Percentiles rank a stretch among this genome's conserved stretches.
These are phyloP conservation scores for Purpureocillium takamizusanense DNA, from an alignment of 2,329 filamentous ascomycete genomes.

Conservation along the genomic window DNA sequence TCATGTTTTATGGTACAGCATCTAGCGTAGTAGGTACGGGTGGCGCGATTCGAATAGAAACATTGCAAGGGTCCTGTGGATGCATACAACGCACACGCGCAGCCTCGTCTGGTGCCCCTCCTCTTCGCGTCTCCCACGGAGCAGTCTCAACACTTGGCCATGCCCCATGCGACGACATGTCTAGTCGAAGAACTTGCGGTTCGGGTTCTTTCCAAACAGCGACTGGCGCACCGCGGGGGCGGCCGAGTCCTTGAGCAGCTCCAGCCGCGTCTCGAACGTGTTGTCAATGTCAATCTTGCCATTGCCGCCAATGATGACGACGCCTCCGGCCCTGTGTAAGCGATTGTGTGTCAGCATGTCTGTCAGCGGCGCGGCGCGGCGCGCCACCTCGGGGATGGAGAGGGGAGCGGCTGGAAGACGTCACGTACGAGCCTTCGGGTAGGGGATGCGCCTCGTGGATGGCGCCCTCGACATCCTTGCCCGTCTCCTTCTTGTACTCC, in stretches of 20 bases:
- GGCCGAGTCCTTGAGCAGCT: slow-evolving; percentile 73
- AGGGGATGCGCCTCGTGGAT: slow-evolving; percentile 74
- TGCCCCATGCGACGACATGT: slow-evolving; percentile 2
- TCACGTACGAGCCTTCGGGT: slow-evolving; percentile 70
- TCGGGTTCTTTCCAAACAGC: slow-evolving; percentile 88
- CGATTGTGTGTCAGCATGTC: too few species aligned
- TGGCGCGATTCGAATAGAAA: slow-evolving; percentile 14
- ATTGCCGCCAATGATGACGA: slow-evolving; percentile 67
- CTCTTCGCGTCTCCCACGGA: slow-evolving; percentile 1
- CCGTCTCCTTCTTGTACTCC: slow-evolving; percentile 75
- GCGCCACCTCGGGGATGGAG: background rate
- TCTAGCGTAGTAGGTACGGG: slow-evolving; percentile 19
- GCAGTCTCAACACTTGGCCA: background rate
- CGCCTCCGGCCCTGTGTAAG: slow-evolving; percentile 64
- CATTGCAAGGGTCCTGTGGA: slow-evolving; percentile 12
- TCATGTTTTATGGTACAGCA: slow-evolving; percentile 18
- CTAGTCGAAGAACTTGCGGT: slow-evolving; percentile 93
- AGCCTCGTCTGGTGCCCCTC: background rate
- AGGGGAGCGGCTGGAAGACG: slow-evolving; percentile 12
- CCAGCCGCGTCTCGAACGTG: slow-evolving; percentile 87
- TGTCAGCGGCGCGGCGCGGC: too few species aligned
- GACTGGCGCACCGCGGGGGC: slow-evolving; percentile 77
- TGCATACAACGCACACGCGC: slow-evolving; percentile 7
- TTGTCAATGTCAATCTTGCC: slow-evolving; percentile 99
- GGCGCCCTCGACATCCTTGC: slow-evolving; percentile 58